Conservation (phyloP, 331 rosid genomes). For the Pyracantha coccinea region DNA sequence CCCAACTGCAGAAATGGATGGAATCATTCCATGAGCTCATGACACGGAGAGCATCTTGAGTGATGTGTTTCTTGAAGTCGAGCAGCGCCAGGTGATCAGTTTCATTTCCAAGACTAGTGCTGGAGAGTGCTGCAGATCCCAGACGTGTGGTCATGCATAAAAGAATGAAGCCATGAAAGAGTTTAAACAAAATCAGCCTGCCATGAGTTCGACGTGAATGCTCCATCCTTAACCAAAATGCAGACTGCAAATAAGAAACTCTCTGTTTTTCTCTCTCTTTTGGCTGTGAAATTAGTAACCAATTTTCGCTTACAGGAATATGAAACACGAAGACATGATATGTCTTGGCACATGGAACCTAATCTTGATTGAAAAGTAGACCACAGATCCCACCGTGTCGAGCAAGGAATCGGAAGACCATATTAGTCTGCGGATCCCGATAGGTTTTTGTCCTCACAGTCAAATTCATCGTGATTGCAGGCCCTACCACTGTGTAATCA, state of each 20-base stretch:
- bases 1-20: conserved; percentile 20
- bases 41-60: conserved; percentile 21
- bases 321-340: too few species aligned
- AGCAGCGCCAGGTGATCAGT: conserved; percentile 35
- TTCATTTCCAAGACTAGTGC: conserved; percentile 15
- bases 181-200: background rate
- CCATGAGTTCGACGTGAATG: background rate
- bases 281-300: background rate
- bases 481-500: too few species aligned
- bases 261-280: too few species aligned
- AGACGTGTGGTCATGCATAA: background rate
- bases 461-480: too few species aligned
- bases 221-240: background rate
- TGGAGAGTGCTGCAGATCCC: background rate
- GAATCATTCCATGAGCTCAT: background rate
- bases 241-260: conserved; percentile 21
- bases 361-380: too few species aligned
- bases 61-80: conserved; percentile 26
- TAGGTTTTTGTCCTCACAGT: background rate
- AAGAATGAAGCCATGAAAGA: background rate
- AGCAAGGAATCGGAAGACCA: background rate
- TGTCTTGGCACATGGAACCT: too few species aligned
- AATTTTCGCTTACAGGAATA: background rate
- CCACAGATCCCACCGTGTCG: background rate
- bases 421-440: background rate